Percentiles rank a stretch among this genome's conserved stretches.
Evolutionary conservation across 2,329 filamentous ascomycete genomes (phyloP).

Genomic region (Fusarium luffae): DNA sequence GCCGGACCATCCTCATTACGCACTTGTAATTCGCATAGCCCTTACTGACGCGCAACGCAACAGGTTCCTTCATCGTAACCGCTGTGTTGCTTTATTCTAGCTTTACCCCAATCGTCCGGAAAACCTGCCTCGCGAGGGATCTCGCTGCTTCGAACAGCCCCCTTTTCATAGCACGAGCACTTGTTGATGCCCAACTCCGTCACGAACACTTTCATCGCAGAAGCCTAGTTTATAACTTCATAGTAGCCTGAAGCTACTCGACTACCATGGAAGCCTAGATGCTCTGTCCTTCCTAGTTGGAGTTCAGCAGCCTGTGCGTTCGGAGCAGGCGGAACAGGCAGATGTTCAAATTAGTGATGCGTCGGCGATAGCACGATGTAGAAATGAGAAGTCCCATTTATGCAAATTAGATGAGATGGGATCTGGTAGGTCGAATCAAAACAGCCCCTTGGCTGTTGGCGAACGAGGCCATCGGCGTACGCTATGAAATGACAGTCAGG

Average conservation of each 20-base stretch:
- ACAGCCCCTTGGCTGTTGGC: too few species aligned
- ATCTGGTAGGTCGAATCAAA: too few species aligned
- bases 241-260: neutral
- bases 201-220: neutral
- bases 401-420: too few species aligned
- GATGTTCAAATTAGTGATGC: fast-evolving
- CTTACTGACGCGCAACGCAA: neutral
- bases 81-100: too few species aligned
- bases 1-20: neutral
- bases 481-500: neutral
- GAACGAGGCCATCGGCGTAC: too few species aligned
- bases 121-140: too few species aligned
- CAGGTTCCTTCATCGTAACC: neutral
- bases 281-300: neutral
- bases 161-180: neutral
- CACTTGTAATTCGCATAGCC: neutral
- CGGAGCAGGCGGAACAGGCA: too few species aligned
- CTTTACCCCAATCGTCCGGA: neutral
- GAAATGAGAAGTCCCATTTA: neutral
- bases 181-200: neutral
- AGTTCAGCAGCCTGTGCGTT: neutral
- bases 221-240: neutral
- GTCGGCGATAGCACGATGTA: neutral
- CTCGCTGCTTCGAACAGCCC: neutral
- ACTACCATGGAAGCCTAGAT: neutral